Evolutionary conservation across 1,139 yeast species (phyloP).

Genomic region (Suhomyces guaymorum): DNA sequence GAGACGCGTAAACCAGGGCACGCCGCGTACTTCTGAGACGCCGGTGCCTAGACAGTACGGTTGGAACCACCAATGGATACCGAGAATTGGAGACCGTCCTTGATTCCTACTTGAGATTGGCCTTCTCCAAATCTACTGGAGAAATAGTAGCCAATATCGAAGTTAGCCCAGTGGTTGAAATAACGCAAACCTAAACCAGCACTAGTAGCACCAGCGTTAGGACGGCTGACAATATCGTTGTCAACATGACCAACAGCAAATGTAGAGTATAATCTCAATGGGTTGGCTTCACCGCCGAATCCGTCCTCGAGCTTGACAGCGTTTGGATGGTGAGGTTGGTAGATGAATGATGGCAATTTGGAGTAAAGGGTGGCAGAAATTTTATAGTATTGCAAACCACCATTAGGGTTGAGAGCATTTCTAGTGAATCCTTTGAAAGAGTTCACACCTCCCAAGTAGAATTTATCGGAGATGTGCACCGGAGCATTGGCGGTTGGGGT

Average conservation of each 20-base stretch:
- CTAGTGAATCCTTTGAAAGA: constrained; percentile 42
- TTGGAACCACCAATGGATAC: constrained; percentile 49
- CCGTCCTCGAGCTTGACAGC: constrained; percentile 19
- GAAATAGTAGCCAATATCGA: constrained; percentile 49
- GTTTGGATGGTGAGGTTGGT: constrained; percentile 19
- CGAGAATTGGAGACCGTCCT: constrained; percentile 50
- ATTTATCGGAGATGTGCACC: constrained; percentile 49
- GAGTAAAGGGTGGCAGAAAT: constrained; percentile 36
- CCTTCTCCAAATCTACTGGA: constrained; percentile 32
- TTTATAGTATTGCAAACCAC: constrained; percentile 45
- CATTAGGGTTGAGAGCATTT: constrained; percentile 39
- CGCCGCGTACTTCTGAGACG: constrained; percentile 2
- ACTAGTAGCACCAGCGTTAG: constrained; percentile 29
- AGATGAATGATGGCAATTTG: constrained; percentile 37
- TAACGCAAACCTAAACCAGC: constrained; percentile 48
- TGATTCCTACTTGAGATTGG: constrained; percentile 30
- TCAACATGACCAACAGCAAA: constrained; percentile 37
- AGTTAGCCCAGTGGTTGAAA: constrained; percentile 46
- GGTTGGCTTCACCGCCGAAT: constrained; percentile 29
- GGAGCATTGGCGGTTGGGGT: constrained; percentile 25
- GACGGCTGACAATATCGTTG: constrained; percentile 28
- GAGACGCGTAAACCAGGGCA: neutral
- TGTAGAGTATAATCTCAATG: constrained; percentile 46
- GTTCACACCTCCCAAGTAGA: constrained; percentile 48
- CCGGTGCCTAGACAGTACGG: constrained; percentile 7